phyloP scores from a whole-genome alignment of 164 flowering plant species.

The Buxus sempervirens region DNA sequence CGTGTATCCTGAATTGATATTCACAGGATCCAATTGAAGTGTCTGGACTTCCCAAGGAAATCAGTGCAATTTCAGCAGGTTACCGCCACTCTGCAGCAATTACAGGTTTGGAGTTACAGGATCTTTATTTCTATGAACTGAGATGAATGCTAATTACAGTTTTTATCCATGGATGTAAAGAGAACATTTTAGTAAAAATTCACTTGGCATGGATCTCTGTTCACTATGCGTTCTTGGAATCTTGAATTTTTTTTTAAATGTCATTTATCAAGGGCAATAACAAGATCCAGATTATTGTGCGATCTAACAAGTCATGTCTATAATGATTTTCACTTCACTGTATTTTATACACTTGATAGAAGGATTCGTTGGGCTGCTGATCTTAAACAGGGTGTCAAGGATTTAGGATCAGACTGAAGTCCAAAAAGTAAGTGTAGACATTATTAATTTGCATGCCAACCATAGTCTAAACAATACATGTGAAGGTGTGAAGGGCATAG shows the following conservation, averaged over 20 bases:
- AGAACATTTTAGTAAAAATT: background rate
- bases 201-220: background rate
- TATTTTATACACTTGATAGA: too few relatives aligned
- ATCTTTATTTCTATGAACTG: background rate
- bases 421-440: too few relatives aligned
- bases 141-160: slow-evolving; percentile 1
- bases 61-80: slow-evolving; percentile 72
- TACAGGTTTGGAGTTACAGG: slow-evolving; percentile 45
- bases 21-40: slow-evolving; percentile 71
- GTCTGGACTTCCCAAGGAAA: slow-evolving; percentile 47
- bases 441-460: too few relatives aligned
- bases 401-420: too few relatives aligned
- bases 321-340: too few relatives aligned
- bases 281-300: too few relatives aligned
- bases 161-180: background rate
- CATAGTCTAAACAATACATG: too few relatives aligned
- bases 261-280: too few relatives aligned
- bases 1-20: background rate
- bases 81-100: slow-evolving; percentile 82
- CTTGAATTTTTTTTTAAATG: background rate
- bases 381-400: too few relatives aligned
- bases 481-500: too few relatives aligned
- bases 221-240: background rate
- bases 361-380: too few relatives aligned
- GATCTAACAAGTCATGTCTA: too few relatives aligned